Base-by-base conservation (phyloP, 306 rosid genomes). In the Quercus variabilis region DNA sequence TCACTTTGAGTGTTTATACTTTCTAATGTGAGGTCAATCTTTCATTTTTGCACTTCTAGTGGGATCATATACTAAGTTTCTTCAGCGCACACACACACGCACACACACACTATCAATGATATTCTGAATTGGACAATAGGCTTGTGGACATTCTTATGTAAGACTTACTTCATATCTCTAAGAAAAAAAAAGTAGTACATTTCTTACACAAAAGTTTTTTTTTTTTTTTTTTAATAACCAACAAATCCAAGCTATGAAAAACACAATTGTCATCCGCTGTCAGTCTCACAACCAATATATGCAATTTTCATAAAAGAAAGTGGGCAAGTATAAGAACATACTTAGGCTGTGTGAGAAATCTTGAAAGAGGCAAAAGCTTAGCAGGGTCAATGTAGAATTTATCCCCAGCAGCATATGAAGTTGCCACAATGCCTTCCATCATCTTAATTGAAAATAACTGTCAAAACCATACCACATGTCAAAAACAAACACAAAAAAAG, bases 301-400 rank as follows among this genome's bases (percentile, higher is more conserved):
- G 64, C 6, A 23, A 67, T 67, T 33, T 67, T 33, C 71, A 67
- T 17, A 20, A 67, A 33, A 41, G 11, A 17, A 7, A 13, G n/a
- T 33, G 71, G 49, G 71, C 51, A 33, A 68, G 72, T 5, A 33
- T 11, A 69, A 76, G 72, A 74, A 62, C 94, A 78, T 90, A 95
- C 99, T 96, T 96, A 2, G 99, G 98, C 78, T 89, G 98, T 5
- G 98, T 86, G 82, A 96, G 99, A 85, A 96, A 96, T 90, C 98
- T 93, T 55, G 95, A 94, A 51, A 96, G 96, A 23, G 98, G 99
- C 83, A 93, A 86, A 55, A 93, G 93, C 87, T 96, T 96, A 15
- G 90, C 91, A 1, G 99, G 99, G 80, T 96, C 97, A 59, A 96
- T 90, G 58, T 80, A 96, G 83, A 96, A 96, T 89, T 91, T 93